Base-by-base conservation (phyloP, 1,139 yeast genomes). In the Eremothecium coryli region DNA sequence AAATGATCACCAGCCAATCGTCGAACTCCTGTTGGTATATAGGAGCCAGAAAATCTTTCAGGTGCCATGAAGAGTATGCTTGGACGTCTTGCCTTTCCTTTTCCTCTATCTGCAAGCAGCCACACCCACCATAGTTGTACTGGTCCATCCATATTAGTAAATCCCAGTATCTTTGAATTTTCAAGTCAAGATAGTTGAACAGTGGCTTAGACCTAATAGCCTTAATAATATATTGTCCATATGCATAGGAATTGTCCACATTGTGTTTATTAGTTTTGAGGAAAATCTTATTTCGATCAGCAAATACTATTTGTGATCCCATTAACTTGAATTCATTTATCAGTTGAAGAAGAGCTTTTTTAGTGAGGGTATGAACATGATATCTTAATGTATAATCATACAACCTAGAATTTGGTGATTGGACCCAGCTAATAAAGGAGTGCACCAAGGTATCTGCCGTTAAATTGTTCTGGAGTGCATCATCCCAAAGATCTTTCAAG, bases 401-500 rank as follows among this genome's bases (percentile, higher is more conserved):
- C 32, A 90, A 62, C 46, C 57, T 70, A 0, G 95, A 82, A 15
- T 72, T 72, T 9, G 81, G 73, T 33, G 77, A 72, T 43, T 85
- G 85, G 15, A 86, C 84, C 99, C 99, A 90, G 4, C 79, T 68
- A 2, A 85, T 82, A 54, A 90, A 76, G 26, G 77, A 72, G 48
- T 84, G 84, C 48, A 90, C 80, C 71, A 90, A 72, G 1, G 84
- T 65, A 55, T 90, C 98, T 0, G 96, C 96, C 45, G 77, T 76
- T 7, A 65, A 50, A 45, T 81, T 71, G 40, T 75, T 75, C 21
- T 67, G 65, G 37, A 82, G 61, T 0, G 96, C 97, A 51, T 78
- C 82, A 52, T 85, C 93, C 96, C 97, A 90, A 95, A 96, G 85
- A 27, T 70, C 76, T 48, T 80, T 84, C 6, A 93, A 81, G 72